Evolutionary conservation across 1,284 basidiomycete species (phyloP), one percentile per base, ranked within the genome.

Genomic region (Cutaneotrichosporon cutaneum): DNA sequence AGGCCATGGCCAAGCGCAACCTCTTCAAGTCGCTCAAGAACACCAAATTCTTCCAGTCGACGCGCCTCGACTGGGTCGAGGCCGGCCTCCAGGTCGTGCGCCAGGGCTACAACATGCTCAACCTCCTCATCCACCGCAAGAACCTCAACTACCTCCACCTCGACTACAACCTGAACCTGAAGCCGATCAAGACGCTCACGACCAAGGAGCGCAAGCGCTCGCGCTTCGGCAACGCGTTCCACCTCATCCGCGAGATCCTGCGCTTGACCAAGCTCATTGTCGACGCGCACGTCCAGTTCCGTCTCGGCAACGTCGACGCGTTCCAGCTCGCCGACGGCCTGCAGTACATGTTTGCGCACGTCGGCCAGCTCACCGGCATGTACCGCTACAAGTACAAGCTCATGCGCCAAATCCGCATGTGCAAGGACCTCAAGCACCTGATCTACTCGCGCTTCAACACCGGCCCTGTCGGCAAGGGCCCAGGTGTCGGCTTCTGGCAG

Each of bases 181-280:
- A 98, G 82, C 95, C 95, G 13, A 94, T 98, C 77, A 99, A 99
- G 84, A 99, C 96, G 1, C 83, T 99, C 54, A 99, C 96, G 7
- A 99, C 96, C 21, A 99, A 99, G 81, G 96, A 99, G 82, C 90
- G 96, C 60, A 99, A 99, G 82, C 99, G 99, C 84, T 98, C 94
- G 55, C 91, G 96, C 68, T 99, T 99, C 81, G 96, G 96, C 83
- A 99, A 99, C 79, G 95, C 96, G 9, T 99, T 84, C 77, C 96
- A 99, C 78, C 78, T 99, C 67, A 96, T 94, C 74, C 92, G 96
- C 79, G 96, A 99, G 82, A 95, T 99, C 66, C 83, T 98, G 39
- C 91, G 96, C 61, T 85, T 99, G 61, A 98, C 94, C 16, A 99
- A 99, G 81, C 89, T 99, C 44, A 92, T 99, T 59, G 96, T 99